A percentile compares a stretch with the other conserved stretches of the same genome.
phyloP scores from a whole-genome alignment of 495 filamentous ascomycete genomes.

The Podospora bellae-mahoneyi region DNA sequence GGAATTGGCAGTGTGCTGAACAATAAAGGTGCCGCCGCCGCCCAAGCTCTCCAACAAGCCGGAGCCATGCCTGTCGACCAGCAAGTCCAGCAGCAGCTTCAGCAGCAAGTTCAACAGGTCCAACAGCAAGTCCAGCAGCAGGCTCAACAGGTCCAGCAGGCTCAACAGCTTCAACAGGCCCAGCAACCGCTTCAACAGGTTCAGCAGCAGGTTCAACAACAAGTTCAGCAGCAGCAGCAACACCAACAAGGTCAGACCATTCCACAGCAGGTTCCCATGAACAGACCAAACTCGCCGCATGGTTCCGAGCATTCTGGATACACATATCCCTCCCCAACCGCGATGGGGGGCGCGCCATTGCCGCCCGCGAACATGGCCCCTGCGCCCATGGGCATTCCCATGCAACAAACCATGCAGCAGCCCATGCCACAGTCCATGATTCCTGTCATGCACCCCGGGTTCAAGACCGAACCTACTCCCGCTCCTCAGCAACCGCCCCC shows the following conservation, averaged over 20 bases:
- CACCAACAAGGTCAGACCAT: conserved; percentile 4
- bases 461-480: conserved; percentile 31
- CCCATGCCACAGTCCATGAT: conserved; percentile 44
- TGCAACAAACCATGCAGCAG: not conserved
- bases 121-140: conserved; percentile 13
- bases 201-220: conserved; percentile 17
- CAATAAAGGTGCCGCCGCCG: conserved; percentile 25
- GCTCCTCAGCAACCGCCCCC: conserved; percentile 27
- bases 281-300: conserved; percentile 68
- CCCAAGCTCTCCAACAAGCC: conserved; percentile 20
- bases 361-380: conserved; percentile 52
- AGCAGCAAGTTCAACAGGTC: conserved; percentile 12
- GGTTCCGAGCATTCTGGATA: conserved; percentile 54
- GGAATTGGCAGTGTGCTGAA: conserved; percentile 40
- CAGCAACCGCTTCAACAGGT: conserved; percentile 16
- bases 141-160: conserved; percentile 18
- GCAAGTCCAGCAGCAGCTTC: conserved; percentile 16
- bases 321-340: conserved; percentile 37
- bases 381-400: conserved; percentile 44
- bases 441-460: conserved; percentile 33
- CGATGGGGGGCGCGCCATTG: conserved; percentile 37
- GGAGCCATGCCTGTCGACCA: conserved; percentile 15
- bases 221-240: conserved; percentile 21
- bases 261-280: conserved; percentile 44
- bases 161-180: conserved; percentile 18